Percentiles rank a stretch among this genome's conserved stretches.
Evolutionary conservation across 352 stramenopile genomes (phyloP).

Genomic region (Pythium vanterpoolii): DNA sequence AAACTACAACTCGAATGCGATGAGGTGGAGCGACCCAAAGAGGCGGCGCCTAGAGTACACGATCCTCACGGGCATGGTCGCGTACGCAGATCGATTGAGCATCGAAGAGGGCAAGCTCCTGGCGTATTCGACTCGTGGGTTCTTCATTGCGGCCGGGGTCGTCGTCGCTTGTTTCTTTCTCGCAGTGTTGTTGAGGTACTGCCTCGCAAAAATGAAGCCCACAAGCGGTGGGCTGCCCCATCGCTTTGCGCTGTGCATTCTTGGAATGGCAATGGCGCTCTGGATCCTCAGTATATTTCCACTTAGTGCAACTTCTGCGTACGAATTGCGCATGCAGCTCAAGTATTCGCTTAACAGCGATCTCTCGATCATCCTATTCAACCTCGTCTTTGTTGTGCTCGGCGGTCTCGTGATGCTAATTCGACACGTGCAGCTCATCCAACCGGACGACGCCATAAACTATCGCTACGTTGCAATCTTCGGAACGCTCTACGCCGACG

Average conservation of each 20-base stretch:
- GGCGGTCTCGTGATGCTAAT: slow-evolving; percentile 40
- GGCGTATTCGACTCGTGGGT: slow-evolving; percentile 36
- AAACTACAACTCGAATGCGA: slow-evolving; percentile 37
- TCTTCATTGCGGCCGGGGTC: slow-evolving; percentile 37
- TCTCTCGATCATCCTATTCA: slow-evolving; percentile 44
- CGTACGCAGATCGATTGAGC: slow-evolving; percentile 63
- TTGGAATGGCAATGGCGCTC: slow-evolving; percentile 47
- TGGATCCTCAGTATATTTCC: slow-evolving; percentile 59
- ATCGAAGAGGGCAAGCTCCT: slow-evolving; percentile 51
- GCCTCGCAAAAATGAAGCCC: neutral
- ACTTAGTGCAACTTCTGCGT: slow-evolving; percentile 49
- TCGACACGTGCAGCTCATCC: slow-evolving; percentile 37
- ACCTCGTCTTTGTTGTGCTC: slow-evolving; percentile 43
- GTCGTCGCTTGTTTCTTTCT: slow-evolving; percentile 42
- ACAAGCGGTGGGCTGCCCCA: slow-evolving; percentile 4
- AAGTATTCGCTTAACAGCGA: slow-evolving; percentile 39
- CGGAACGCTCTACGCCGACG: slow-evolving; percentile 58
- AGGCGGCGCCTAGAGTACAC: slow-evolving; percentile 19
- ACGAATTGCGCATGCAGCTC: slow-evolving; percentile 67
- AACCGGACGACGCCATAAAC: slow-evolving; percentile 35
- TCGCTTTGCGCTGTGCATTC: slow-evolving; percentile 47
- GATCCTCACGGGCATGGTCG: slow-evolving; percentile 67
- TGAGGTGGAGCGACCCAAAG: neutral
- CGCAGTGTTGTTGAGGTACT: neutral
- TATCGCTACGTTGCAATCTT: slow-evolving; percentile 50